Percentiles rank a stretch among this genome's conserved stretches.
Conservation (phyloP, 495 filamentous ascomycete species). For the Bacidia rubella region DNA sequence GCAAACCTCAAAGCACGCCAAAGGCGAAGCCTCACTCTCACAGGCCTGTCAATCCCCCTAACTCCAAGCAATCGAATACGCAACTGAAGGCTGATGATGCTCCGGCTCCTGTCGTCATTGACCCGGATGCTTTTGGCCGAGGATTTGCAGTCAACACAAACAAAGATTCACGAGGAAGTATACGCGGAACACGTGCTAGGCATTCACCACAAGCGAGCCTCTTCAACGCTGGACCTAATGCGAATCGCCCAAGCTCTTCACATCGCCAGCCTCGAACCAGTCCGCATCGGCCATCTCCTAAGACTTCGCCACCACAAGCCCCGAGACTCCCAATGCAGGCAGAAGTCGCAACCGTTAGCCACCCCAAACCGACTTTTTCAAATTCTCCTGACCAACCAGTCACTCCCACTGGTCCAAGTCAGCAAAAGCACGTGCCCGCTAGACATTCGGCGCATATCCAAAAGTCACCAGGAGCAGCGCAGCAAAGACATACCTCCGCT, state of each 20-base stretch:
- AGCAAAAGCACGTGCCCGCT: not conserved
- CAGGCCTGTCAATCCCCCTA: slow-evolving; percentile 15
- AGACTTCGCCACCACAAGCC: not conserved
- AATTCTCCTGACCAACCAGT: not conserved
- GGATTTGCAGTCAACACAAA: slow-evolving; percentile 14
- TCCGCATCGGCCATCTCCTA: slow-evolving; percentile 3
- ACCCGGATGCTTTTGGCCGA: slow-evolving; percentile 20
- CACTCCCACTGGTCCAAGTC: not conserved
- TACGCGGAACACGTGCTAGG: not conserved
- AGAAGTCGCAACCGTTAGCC: not conserved
- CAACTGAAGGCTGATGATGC: slow-evolving; percentile 2
- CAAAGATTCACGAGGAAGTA: slow-evolving; percentile 2
- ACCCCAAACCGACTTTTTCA: not conserved
- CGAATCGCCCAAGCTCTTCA: slow-evolving; percentile 2
- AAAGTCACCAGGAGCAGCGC: not conserved
- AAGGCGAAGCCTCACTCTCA: slow-evolving; percentile 17
- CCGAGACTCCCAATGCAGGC: not conserved
- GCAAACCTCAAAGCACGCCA: slow-evolving; percentile 4
- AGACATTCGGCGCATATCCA: not conserved
- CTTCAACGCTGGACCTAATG: not conserved
- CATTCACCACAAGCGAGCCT: slow-evolving; percentile 1
- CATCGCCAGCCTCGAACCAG: slow-evolving; percentile 1
- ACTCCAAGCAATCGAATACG: slow-evolving; percentile 6
- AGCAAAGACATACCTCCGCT: not conserved
- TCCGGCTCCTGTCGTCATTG: slow-evolving; percentile 14